phyloP scores from a whole-genome alignment of 495 filamentous ascomycete genomes.

The Xylaria telfairii region DNA sequence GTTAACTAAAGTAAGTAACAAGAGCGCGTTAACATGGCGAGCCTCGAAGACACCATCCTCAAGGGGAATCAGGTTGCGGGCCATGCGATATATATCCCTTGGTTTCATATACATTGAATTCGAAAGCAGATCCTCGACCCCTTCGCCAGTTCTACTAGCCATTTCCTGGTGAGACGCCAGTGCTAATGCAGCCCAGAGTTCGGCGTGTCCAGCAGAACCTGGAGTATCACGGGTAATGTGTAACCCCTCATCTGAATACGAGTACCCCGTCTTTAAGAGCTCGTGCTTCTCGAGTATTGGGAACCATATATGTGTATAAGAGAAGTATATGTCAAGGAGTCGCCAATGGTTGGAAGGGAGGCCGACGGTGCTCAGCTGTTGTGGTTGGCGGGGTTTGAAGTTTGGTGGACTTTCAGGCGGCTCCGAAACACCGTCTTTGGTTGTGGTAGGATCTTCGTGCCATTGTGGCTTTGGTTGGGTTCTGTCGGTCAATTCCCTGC shows the following conservation, averaged over 20 bases:
- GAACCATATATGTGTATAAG: constrained; percentile 75
- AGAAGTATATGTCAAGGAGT: constrained; percentile 74
- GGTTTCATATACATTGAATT: constrained; percentile 23
- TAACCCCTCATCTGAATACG: constrained; percentile 46
- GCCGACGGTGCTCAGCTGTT: constrained; percentile 39
- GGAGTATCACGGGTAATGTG: constrained; percentile 32
- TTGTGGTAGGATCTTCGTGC: constrained; percentile 32
- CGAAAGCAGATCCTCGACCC: constrained; percentile 24
- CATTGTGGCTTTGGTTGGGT: constrained; percentile 44
- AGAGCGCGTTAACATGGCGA: constrained; percentile 68
- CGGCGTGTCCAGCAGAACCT: constrained; percentile 65
- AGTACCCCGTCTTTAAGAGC: constrained; percentile 56
- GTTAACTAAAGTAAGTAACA: constrained; percentile 66
- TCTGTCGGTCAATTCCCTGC: constrained; percentile 35
- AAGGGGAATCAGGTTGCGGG: constrained; percentile 64
- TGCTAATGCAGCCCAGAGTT: constrained; percentile 67
- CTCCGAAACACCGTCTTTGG: not conserved
- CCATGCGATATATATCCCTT: constrained; percentile 59
- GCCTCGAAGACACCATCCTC: constrained; percentile 63
- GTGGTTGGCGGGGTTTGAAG: constrained; percentile 27
- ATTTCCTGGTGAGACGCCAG: constrained; percentile 56
- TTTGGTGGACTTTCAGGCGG: constrained; percentile 18
- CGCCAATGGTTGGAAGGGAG: constrained; percentile 68
- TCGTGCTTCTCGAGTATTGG: constrained; percentile 75
- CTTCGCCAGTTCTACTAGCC: constrained; percentile 40